Percentiles rank a stretch among this genome's conserved stretches.
Conservation (phyloP, 1,284 basidiomycete genomes). For the Tremellales sp. region DNA sequence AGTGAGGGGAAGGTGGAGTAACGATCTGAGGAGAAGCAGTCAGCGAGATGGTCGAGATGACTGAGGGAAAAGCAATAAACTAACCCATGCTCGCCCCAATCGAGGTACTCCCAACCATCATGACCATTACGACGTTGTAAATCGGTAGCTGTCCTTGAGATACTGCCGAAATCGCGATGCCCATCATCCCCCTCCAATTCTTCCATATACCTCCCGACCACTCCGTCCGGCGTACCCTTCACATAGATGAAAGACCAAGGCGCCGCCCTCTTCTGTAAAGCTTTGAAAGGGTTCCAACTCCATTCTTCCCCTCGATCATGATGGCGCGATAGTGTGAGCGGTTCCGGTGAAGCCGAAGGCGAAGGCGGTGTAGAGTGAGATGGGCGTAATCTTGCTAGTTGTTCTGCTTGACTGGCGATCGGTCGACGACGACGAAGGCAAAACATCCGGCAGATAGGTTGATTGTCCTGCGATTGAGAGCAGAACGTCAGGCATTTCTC, state of each 20-base stretch:
- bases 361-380: neutral
- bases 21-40: conserved; percentile 24
- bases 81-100: conserved; percentile 44
- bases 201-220: conserved; percentile 45
- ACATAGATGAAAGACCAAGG: conserved; percentile 41
- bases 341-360: neutral
- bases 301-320: neutral
- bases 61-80: conserved; percentile 5
- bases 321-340: neutral
- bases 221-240: conserved; percentile 37
- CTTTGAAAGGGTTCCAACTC: conserved; percentile 22
- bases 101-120: conserved; percentile 22
- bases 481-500: conserved; percentile 43
- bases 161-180: conserved; percentile 33
- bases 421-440: conserved; percentile 30
- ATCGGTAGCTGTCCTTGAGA: conserved; percentile 21
- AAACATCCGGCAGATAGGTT: conserved; percentile 38
- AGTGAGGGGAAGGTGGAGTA: conserved; percentile 36
- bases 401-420: conserved; percentile 18
- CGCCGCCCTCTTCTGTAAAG: conserved; percentile 16
- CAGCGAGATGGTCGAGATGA: too few relatives aligned
- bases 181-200: conserved; percentile 44
- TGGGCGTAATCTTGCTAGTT: conserved; percentile 23
- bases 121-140: conserved; percentile 8
- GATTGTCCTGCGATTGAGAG: conserved; percentile 26